Conservation (phyloP, 345 rosid species). For the Combretum micranthum region DNA sequence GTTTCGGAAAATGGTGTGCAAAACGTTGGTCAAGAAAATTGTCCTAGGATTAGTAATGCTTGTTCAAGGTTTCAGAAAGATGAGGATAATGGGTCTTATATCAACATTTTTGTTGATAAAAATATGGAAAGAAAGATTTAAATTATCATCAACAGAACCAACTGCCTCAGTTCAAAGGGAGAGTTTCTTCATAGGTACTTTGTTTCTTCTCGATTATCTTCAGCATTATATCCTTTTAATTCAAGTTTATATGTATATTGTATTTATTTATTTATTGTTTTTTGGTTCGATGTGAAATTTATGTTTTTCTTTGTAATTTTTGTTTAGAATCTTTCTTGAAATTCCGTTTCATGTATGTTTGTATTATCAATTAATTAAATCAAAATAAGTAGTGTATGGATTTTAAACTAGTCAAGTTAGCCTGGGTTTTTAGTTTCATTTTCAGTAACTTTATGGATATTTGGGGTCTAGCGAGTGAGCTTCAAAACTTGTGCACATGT, state of each 20-base stretch:
- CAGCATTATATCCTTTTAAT: conserved; percentile 4
- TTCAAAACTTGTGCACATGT: too few relatives aligned
- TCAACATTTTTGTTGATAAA: conserved; percentile 44
- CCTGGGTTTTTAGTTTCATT: too few relatives aligned
- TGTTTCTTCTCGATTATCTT: conserved; percentile 17
- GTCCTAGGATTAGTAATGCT: conserved; percentile 7
- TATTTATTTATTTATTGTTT: background rate
- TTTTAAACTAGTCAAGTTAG: too few relatives aligned
- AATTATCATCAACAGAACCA: conserved; percentile 14
- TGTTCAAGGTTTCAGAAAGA: conserved; percentile 24
- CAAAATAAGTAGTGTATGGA: too few relatives aligned
- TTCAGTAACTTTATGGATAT: too few relatives aligned
- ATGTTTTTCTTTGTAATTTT: background rate
- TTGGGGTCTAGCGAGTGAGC: too few relatives aligned
- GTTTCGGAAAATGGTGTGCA: conserved; percentile 28
- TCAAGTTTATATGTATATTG: too few relatives aligned
- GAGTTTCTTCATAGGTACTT: conserved; percentile 31
- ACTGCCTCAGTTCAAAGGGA: conserved; percentile 16
- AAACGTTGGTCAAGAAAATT: conserved; percentile 14
- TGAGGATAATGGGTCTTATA: conserved; percentile 47
- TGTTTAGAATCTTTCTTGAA: background rate
- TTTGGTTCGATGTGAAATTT: background rate
- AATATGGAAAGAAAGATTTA: conserved; percentile 26
- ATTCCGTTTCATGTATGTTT: too few relatives aligned
- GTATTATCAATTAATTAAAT: too few relatives aligned